Percentiles rank a stretch among this genome's conserved stretches.
Evolutionary conservation across 2,329 filamentous ascomycete genomes (phyloP).

Genomic region (Claviceps sp.): DNA sequence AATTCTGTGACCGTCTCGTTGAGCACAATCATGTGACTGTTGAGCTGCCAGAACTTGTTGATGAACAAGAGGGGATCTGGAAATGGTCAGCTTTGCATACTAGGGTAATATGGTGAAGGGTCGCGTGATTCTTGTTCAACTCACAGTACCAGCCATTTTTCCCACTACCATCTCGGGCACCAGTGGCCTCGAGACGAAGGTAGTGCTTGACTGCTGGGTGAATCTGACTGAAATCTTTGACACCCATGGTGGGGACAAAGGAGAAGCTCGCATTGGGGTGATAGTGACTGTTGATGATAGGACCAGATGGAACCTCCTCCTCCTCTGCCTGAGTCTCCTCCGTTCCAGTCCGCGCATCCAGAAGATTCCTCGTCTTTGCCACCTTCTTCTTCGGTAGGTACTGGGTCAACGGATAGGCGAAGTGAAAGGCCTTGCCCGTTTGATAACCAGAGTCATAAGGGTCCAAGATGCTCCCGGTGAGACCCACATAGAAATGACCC

Average conservation of each 20-base stretch:
- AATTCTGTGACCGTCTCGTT: constrained; percentile 79
- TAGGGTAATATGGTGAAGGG: not conserved
- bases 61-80: constrained; percentile 67
- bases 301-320: constrained; percentile 44
- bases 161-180: constrained; percentile 69
- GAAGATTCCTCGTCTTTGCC: constrained; percentile 73
- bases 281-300: constrained; percentile 75
- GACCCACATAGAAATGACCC: constrained; percentile 83
- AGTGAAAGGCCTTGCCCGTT: constrained; percentile 64
- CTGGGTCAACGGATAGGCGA: constrained; percentile 73
- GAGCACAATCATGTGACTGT: constrained; percentile 76
- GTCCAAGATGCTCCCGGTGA: constrained; percentile 64
- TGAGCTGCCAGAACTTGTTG: constrained; percentile 97
- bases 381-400: constrained; percentile 86
- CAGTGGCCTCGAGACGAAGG: constrained; percentile 64
- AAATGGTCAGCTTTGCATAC: constrained; percentile 8
- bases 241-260: constrained; percentile 68
- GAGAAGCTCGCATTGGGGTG: constrained; percentile 90
- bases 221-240: constrained; percentile 50
- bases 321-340: constrained; percentile 35
- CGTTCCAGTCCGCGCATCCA: constrained; percentile 38
- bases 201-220: constrained; percentile 67
- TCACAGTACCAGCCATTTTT: constrained; percentile 80
- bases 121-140: constrained; percentile 11
- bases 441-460: constrained; percentile 62